A percentile compares a stretch with the other conserved stretches of the same genome.
phyloP scores from a whole-genome alignment of 1,139 yeast genomes.

The Eremothecium cymbalariae region DNA sequence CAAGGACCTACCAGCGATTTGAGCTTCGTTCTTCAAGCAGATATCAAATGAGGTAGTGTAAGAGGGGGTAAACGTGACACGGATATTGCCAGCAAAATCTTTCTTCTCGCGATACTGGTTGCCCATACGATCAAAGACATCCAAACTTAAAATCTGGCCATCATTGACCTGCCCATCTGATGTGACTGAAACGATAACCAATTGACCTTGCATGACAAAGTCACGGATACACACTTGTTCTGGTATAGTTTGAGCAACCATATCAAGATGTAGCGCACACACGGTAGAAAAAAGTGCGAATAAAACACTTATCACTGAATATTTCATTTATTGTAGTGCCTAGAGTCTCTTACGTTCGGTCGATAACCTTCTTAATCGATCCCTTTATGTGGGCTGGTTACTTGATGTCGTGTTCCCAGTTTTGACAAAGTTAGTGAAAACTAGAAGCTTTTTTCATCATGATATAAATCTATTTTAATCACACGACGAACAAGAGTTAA shows the following conservation, averaged over 20 bases:
- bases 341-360: no score
- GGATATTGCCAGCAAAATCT: constrained; percentile 55
- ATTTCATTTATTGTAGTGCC: no score
- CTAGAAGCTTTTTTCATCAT: no score
- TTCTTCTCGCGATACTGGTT: constrained; percentile 62
- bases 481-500: no score
- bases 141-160: constrained; percentile 67
- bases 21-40: constrained; percentile 69
- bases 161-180: constrained; percentile 72
- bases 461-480: no score
- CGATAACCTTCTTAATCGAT: no score
- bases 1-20: constrained; percentile 36
- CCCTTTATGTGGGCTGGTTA: not conserved
- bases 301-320: constrained; percentile 7
- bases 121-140: constrained; percentile 57
- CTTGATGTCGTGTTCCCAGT: constrained; percentile 2
- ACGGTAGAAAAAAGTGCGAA: constrained; percentile 6
- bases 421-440: no score
- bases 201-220: constrained; percentile 72
- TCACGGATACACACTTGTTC: constrained; percentile 75
- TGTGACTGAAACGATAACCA: constrained; percentile 74
- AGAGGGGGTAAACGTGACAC: constrained; percentile 77
- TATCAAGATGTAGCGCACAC: constrained; percentile 30
- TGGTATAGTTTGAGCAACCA: constrained; percentile 35
- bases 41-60: constrained; percentile 81